Percentiles rank a stretch among this genome's conserved stretches.
These are phyloP conservation scores for Talaromyces adpressus DNA, from an alignment of 495 filamentous ascomycete species.

Conservation along the genomic window DNA sequence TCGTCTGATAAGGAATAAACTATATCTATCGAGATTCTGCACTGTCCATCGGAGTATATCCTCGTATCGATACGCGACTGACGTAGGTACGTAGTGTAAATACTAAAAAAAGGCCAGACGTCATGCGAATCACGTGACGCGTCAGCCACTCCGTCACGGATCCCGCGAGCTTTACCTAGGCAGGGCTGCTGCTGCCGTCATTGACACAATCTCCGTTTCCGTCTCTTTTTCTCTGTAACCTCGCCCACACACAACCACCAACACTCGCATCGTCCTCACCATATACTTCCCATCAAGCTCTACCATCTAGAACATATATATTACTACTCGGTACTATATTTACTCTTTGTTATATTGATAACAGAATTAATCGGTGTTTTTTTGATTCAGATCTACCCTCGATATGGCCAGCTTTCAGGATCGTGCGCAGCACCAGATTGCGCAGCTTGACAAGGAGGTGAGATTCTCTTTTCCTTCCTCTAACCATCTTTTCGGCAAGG, in stretches of 20 bases:
- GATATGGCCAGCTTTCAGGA: conserved; percentile 78
- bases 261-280: background rate
- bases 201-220: conserved; percentile 1
- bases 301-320: background rate
- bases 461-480: conserved; percentile 22
- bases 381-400: conserved; percentile 1
- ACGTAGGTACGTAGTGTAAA: background rate
- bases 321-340: background rate
- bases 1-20: background rate
- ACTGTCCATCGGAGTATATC: background rate
- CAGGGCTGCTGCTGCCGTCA: conserved; percentile 4
- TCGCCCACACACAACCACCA: conserved; percentile 2
- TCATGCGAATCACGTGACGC: conserved; percentile 7
- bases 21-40: too few species aligned
- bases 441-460: conserved; percentile 97
- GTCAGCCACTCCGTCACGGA: conserved; percentile 2
- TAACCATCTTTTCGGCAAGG: background rate
- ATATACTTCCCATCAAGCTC: background rate
- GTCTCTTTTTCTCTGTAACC: conserved; percentile 1
- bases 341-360: background rate
- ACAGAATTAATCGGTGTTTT: background rate
- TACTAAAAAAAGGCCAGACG: background rate
- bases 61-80: background rate
- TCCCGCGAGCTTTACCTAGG: background rate
- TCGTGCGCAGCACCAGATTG: conserved; percentile 78